These are phyloP conservation scores for Pseudomassariella vexata DNA, from an alignment of 2,329 filamentous ascomycete species.

Conservation along the genomic window DNA sequence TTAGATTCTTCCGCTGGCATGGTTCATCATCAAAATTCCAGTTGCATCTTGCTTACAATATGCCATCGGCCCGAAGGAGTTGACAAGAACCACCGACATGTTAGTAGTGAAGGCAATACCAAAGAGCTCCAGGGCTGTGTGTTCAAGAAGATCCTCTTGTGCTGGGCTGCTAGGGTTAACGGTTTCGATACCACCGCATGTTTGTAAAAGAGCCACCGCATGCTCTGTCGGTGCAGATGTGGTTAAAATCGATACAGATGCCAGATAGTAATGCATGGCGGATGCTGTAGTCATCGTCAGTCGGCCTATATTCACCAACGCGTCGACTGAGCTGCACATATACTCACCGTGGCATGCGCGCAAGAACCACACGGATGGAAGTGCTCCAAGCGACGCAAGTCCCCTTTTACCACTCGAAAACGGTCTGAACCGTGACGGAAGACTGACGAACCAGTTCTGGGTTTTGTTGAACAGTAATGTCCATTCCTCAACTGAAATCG, in stretches of 20 bases:
- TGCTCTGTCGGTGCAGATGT: constrained; percentile 8
- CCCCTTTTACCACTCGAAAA: constrained; percentile 1
- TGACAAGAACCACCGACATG: constrained; percentile 36
- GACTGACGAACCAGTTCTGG: constrained; percentile 21
- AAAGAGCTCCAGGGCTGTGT: constrained; percentile 31
- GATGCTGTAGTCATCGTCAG: constrained; percentile 24
- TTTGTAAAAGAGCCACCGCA: background rate
- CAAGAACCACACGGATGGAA: constrained; percentile 34
- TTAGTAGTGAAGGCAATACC: constrained; percentile 39
- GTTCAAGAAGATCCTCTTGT: constrained; percentile 23
- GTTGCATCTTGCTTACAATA: constrained; percentile 29
- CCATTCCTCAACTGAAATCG: constrained; percentile 14
- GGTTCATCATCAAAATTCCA: background rate
- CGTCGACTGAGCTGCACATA: background rate
- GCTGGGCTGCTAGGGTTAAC: too few species aligned
- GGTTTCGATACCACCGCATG: background rate
- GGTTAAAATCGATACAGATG: constrained; percentile 26
- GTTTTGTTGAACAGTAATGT: constrained; percentile 14
- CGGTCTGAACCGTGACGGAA: constrained; percentile 23
- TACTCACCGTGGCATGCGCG: constrained; percentile 35
- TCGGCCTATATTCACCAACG: background rate
- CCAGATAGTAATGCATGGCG: constrained; percentile 35
- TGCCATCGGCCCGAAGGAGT: constrained; percentile 41
- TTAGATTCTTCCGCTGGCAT: constrained; percentile 6
- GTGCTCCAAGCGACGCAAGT: constrained; percentile 5